These are phyloP conservation scores for Marsdenia floribunda DNA, from an alignment of 257 asterid species.

Conservation along the genomic window DNA sequence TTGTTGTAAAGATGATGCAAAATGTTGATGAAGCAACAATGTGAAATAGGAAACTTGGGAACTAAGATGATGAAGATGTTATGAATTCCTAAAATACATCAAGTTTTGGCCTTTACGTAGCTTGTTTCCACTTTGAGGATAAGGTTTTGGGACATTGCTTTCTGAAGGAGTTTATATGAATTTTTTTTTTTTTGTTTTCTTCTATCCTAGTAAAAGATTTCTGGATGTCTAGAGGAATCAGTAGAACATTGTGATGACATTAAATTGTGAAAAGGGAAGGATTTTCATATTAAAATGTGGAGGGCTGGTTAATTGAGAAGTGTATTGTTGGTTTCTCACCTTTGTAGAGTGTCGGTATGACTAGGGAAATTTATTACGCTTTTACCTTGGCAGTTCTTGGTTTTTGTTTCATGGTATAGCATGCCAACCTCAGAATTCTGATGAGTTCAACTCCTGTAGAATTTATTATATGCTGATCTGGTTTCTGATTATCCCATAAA, in stretches of 20 bases:
- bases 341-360: neutral
- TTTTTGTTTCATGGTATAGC: neutral
- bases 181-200: too few relatives aligned
- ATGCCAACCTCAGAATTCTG: slow-evolving; percentile 1
- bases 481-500: neutral
- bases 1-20: neutral
- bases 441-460: neutral
- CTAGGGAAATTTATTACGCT: neutral
- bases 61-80: too few relatives aligned
- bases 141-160: neutral
- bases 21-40: neutral
- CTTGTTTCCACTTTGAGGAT: neutral
- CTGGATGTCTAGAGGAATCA: neutral
- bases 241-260: neutral
- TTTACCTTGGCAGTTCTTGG: neutral
- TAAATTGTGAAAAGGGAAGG: too few relatives aligned
- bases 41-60: neutral
- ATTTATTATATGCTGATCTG: neutral
- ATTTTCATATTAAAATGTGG: neutral
- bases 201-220: neutral
- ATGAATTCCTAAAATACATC: neutral
- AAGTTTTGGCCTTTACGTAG: neutral
- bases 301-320: neutral
- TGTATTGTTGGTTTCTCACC: neutral
- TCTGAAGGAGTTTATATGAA: neutral